phyloP scores from a whole-genome alignment of 805 yeast genomes.

The Clavispora santaluciae region DNA sequence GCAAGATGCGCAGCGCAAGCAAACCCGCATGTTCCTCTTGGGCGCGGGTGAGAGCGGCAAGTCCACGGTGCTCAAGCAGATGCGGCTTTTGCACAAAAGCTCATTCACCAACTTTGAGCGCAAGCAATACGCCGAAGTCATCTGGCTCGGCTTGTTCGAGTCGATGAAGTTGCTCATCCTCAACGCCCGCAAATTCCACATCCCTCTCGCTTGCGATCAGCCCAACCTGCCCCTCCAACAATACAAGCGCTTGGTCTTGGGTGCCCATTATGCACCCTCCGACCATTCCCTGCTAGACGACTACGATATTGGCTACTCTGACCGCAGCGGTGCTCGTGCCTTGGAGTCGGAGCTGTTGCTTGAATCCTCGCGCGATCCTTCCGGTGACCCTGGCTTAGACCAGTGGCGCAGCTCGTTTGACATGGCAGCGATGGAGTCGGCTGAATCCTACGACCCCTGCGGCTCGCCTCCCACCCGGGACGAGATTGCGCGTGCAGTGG shows the following conservation, averaged over 20 bases:
- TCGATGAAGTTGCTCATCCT: constrained; percentile 71
- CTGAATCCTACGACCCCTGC: neutral
- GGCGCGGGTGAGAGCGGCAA: constrained; percentile 97
- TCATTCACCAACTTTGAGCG: constrained; percentile 82
- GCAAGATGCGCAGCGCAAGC: constrained; percentile 51
- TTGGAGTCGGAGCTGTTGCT: neutral
- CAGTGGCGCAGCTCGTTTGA: too few relatives aligned
- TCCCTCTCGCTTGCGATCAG: constrained; percentile 60
- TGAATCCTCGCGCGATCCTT: neutral
- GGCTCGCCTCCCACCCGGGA: constrained; percentile 34
- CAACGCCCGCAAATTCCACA: constrained; percentile 66
- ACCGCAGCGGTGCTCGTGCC: constrained; percentile 1
- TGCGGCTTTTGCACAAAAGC: constrained; percentile 78
- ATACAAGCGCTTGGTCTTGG: constrained; percentile 47
- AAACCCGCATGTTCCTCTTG: constrained; percentile 66
- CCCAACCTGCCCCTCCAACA: constrained; percentile 41
- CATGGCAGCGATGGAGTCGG: neutral
- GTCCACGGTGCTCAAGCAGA: constrained; percentile 86
- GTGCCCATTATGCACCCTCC: constrained; percentile 33
- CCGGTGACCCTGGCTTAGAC: neutral
- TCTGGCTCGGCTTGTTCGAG: constrained; percentile 89
- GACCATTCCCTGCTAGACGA: constrained; percentile 8
- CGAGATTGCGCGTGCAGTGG: constrained; percentile 70
- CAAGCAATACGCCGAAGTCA: constrained; percentile 73
- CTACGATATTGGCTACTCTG: constrained; percentile 12